These are phyloP conservation scores for Areca catechu DNA, from an alignment of 176 grass and related monocot species.

Conservation along the genomic window DNA sequence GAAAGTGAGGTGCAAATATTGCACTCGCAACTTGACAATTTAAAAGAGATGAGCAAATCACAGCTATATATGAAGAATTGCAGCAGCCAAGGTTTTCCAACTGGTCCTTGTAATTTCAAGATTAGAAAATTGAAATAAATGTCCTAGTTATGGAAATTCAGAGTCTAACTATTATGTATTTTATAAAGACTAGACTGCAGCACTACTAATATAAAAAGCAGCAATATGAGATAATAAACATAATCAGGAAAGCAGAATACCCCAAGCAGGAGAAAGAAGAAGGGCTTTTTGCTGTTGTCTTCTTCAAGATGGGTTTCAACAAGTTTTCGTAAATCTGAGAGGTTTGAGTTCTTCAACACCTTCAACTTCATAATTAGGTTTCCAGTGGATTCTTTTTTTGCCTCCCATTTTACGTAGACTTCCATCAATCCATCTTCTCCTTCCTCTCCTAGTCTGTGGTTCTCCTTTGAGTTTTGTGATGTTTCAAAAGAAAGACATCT, in stretches of 20 bases:
- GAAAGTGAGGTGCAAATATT: too few relatives aligned
- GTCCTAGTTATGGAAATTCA: too few relatives aligned
- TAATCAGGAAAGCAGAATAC: slow-evolving; percentile 30
- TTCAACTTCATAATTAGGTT: slow-evolving; percentile 59
- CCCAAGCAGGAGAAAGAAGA: slow-evolving; percentile 78
- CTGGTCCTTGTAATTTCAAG: too few relatives aligned
- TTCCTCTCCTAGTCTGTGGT: slow-evolving; percentile 14
- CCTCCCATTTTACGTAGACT: slow-evolving; percentile 93
- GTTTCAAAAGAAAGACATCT: slow-evolving; percentile 17
- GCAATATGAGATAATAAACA: background rate
- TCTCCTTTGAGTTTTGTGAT: slow-evolving; percentile 23
- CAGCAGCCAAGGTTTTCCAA: too few relatives aligned
- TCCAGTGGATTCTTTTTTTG: slow-evolving; percentile 35
- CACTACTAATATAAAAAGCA: too few relatives aligned
- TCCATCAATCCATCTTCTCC: slow-evolving; percentile 35
- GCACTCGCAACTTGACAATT: too few relatives aligned
- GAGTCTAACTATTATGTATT: too few relatives aligned
- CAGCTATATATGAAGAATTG: too few relatives aligned
- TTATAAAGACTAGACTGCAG: background rate
- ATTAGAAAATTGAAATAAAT: too few relatives aligned
- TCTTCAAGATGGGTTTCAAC: slow-evolving; percentile 54
- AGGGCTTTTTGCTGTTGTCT: slow-evolving; percentile 45
- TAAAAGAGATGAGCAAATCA: too few relatives aligned
- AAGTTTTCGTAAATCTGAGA: slow-evolving; percentile 57
- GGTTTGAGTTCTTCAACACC: slow-evolving; percentile 36